A percentile compares a stretch with the other conserved stretches of the same genome.
Conservation (phyloP, 768 basidiomycete species). For the Jaapia argillacea region DNA sequence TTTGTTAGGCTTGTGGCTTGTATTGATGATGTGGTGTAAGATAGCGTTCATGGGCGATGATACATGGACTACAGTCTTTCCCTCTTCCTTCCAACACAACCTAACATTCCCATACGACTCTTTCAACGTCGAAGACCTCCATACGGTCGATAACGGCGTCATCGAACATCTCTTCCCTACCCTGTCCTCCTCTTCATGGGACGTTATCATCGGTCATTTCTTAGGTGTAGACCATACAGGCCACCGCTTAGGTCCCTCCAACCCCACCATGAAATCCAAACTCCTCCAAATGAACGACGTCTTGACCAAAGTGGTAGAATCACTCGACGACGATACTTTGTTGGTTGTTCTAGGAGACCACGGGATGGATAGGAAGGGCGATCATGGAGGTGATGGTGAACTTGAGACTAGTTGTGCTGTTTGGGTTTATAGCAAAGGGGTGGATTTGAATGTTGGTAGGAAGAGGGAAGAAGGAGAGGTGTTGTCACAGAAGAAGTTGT, state of each 20-base stretch:
- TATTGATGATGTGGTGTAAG: constrained; percentile 26
- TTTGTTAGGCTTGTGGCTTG: constrained; percentile 2
- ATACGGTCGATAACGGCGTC: constrained; percentile 91
- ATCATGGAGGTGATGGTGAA: constrained; percentile 87
- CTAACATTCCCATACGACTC: constrained; percentile 86
- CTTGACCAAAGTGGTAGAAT: constrained; percentile 57
- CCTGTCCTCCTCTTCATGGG: constrained; percentile 57
- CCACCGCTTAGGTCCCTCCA: constrained; percentile 86
- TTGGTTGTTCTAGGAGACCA: constrained; percentile 92
- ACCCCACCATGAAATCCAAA: constrained; percentile 79
- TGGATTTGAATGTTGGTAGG: constrained; percentile 21
- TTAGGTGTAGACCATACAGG: constrained; percentile 96
- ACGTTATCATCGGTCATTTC: constrained; percentile 86
- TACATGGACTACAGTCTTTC: constrained; percentile 91
- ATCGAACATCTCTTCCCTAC: constrained; percentile 76
- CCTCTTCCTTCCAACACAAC: constrained; percentile 57
- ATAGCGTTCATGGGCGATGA: constrained; percentile 93
- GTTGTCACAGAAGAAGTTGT: constrained; percentile 35
- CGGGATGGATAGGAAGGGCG: constrained; percentile 91
- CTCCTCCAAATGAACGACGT: constrained; percentile 83
- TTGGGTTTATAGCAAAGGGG: constrained; percentile 88
- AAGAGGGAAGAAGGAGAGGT: background rate
- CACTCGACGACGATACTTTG: constrained; percentile 79
- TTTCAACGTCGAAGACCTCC: constrained; percentile 97
- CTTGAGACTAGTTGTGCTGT: constrained; percentile 79